Conservation (phyloP, 441 rosid genomes). For the Pelargonium myrrhifolium region DNA sequence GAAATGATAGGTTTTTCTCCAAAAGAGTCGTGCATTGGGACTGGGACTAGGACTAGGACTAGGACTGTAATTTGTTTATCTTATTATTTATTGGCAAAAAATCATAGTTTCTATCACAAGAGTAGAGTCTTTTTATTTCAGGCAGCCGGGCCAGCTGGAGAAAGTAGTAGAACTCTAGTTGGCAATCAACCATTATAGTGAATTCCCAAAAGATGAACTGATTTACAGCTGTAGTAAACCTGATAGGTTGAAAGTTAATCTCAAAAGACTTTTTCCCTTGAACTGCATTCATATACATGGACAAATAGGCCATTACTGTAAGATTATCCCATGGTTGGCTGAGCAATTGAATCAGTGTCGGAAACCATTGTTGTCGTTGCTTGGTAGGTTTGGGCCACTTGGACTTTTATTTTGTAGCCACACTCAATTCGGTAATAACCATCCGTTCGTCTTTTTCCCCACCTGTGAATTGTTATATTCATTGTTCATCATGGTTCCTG, state of each 20-base stretch:
- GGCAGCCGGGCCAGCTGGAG: not conserved
- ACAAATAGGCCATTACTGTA: not conserved
- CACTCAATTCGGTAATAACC: not conserved
- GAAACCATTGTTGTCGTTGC: no score
- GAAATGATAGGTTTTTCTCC: not conserved
- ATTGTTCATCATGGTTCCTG: not conserved
- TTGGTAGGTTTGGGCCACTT: not conserved
- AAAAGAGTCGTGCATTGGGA: not conserved
- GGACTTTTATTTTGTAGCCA: not conserved
- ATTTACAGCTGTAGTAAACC: not conserved
- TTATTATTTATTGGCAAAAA: no score
- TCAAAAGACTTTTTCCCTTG: not conserved
- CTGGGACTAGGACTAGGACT: no score
- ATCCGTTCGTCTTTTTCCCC: not conserved
- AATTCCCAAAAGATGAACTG: no score
- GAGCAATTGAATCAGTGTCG: not conserved
- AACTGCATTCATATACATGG: not conserved
- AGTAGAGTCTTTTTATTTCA: no score
- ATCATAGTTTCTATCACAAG: no score
- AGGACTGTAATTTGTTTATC: not conserved
- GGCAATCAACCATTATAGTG: not conserved
- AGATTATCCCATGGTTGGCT: not conserved
- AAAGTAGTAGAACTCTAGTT: not conserved
- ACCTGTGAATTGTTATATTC: not conserved
- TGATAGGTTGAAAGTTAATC: not conserved